Evolutionary conservation across 2,329 filamentous ascomycete genomes (phyloP), one percentile per base, ranked within the genome.

Genomic region (Pseudocercospora macadamiae): DNA sequence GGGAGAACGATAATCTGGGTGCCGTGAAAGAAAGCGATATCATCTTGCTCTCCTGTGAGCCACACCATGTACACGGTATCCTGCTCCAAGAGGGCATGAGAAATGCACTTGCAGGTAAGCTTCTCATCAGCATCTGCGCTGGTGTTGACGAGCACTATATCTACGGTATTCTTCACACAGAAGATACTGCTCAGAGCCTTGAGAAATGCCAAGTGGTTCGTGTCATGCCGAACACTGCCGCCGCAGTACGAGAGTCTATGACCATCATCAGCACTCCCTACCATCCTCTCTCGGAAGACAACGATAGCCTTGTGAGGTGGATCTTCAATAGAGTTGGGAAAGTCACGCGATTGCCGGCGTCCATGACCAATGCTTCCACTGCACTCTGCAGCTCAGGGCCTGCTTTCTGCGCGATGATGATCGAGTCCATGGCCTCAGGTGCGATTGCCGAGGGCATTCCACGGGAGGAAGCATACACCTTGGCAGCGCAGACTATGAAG

Each of bases 211-310:
- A 83, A 37, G 82, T 95, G 42, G 87, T 96, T 5, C 82, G 91
- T 25, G 90, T 89, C 54, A 91, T 96, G 84, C 91, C 91, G 66
- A 96, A 96, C 78, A 93, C 89, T 0, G 90, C 91, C 8, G 87
- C 87, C 23, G 82, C 90, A 51, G 88, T 96, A 58, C 79, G 90
- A 49, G 88, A 96, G 74, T 88, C 85, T 66, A 95, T 95, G 89
- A 93, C 79, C 8, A 80, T 95, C 54, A 88, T 96, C 65, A 86
- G 85, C 51, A 85, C 82, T 0, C 80, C 82, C 6, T 79, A 78
- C 7, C 81, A 86, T 3, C 4, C 26, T 30, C 45, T 49, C 25
- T 28, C 45, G n/a, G 71, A 79, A 1, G 75, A 79, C n/a, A 80
- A 81, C 25, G 77, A 83, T 70, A 60, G 68, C 16, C 81, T 93